phyloP scores from a whole-genome alignment of 2,329 filamentous ascomycete genomes.

The Chrysoporthe deuterocubensis region DNA sequence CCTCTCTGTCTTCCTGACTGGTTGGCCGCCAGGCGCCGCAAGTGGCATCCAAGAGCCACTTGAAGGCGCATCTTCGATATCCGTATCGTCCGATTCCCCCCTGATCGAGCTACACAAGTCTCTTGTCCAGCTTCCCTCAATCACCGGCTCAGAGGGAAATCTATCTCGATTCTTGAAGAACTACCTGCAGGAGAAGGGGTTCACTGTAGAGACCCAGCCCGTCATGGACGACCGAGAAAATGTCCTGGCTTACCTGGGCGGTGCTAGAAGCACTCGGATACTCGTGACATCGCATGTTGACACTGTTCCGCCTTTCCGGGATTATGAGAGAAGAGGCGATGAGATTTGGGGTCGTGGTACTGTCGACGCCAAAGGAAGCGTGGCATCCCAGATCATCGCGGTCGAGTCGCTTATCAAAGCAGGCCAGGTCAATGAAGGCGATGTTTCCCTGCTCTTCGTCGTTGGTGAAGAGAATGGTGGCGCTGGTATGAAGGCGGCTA shows the following conservation, averaged over 20 bases:
- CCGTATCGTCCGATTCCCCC: neutral
- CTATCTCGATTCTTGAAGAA: conserved; percentile 70
- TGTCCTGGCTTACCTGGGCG: conserved; percentile 69
- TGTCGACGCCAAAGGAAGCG: conserved; percentile 71
- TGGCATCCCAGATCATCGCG: conserved; percentile 76
- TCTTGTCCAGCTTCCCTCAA: conserved; percentile 73
- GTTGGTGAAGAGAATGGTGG: conserved; percentile 84
- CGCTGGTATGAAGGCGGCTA: conserved; percentile 74
- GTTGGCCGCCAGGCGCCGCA: neutral
- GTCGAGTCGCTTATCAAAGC: conserved; percentile 56
- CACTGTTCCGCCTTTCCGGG: conserved; percentile 72
- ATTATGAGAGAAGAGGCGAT: conserved; percentile 62
- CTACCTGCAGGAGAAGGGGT: conserved; percentile 56
- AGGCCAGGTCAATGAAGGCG: conserved; percentile 41
- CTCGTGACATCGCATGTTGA: conserved; percentile 83
- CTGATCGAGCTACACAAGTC: conserved; percentile 75
- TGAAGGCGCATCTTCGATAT: neutral
- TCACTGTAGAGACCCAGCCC: conserved; percentile 12
- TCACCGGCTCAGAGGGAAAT: conserved; percentile 68
- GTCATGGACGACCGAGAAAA: conserved; percentile 63
- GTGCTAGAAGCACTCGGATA: conserved; percentile 53
- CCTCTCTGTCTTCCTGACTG: neutral
- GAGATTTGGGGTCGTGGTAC: conserved; percentile 74
- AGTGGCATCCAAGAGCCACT: neutral
- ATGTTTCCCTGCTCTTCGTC: conserved; percentile 66